These are phyloP conservation scores for Saccharomycopsis guyanensis DNA, from an alignment of 805 yeast species.

Conservation along the genomic window DNA sequence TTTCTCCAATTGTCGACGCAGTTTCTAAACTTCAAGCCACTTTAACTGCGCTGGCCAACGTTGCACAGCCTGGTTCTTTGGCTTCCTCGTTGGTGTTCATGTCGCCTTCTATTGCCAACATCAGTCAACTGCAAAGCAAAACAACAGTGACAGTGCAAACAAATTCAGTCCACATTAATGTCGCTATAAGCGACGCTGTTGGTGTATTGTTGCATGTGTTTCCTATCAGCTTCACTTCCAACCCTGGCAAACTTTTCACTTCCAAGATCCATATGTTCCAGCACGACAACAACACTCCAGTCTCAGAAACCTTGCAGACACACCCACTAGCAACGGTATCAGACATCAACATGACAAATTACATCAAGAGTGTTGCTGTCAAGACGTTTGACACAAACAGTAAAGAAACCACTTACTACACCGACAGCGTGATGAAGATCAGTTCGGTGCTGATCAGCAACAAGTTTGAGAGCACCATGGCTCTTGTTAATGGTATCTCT, in stretches of 20 bases:
- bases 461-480: neutral
- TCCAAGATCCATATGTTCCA: constrained; percentile 2
- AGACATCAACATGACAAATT: neutral
- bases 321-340: neutral
- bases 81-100: constrained; percentile 9
- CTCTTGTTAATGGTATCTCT: neutral
- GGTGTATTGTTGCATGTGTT: neutral
- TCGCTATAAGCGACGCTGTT: neutral
- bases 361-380: constrained; percentile 3
- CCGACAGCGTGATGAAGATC: constrained; percentile 5
- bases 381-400: constrained; percentile 5
- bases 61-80: constrained; percentile 8
- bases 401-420: constrained; percentile 7
- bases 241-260: neutral
- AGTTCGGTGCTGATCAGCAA: neutral
- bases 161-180: neutral
- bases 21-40: constrained; percentile 23
- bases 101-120: too few relatives aligned
- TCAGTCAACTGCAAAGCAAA: neutral
- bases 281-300: neutral
- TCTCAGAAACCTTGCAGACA: neutral
- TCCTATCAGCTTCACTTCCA: too few relatives aligned
- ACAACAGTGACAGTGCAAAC: constrained; percentile 4
- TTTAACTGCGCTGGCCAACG: constrained; percentile 20
- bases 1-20: constrained; percentile 22